Evolutionary conservation across 176 grass and related monocot genomes (phyloP), one percentile per base, ranked within the genome.

Genomic region (Aegilops speltoides): DNA sequence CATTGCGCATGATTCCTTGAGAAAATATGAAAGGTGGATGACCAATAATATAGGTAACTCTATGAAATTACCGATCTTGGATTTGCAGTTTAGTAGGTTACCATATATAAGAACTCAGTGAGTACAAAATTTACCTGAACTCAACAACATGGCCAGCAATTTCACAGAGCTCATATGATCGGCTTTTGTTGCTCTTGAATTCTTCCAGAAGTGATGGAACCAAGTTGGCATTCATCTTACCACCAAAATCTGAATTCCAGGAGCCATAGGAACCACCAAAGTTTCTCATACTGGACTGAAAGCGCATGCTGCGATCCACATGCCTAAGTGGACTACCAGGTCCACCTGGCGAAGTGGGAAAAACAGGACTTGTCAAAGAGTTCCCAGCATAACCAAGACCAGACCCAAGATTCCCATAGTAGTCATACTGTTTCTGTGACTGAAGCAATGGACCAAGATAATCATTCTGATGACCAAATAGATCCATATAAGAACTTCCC

Each of bases 171-270:
- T 95, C 95, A 33, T 95, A 93, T 36, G 90, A 90, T 89, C 90
- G 91, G 61, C 92, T 93, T 86, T 93, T 97, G 70, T 95, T 97
- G 90, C 89, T 95, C 79, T 97, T 97, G 65, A 97, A 95, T 74
- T 97, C 95, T 40, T 97, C 95, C 41, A 97, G 79, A 77, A 97
- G 89, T 1, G 92, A 92, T 24, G 90, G 89, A 85, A 92, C 85
- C 84, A 84, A 74, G 85, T 85, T 85, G 69, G 68, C 71, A 17
- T 91, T 76, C 86, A 91, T 83, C 68, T 83, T 89, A 11, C 86
- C 79, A 74, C 73, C 78, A 73, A 84, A 23, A 25, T 88, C 89
- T 17, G 92, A 75, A 72, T 82, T 86, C 89, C 92, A 91, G 37
- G 92, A 91, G 63, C 89, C 86, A 64, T 89, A 87, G 23, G 86